Conservation (phyloP, 768 basidiomycete species). For the Hirschioporus abietinus region DNA sequence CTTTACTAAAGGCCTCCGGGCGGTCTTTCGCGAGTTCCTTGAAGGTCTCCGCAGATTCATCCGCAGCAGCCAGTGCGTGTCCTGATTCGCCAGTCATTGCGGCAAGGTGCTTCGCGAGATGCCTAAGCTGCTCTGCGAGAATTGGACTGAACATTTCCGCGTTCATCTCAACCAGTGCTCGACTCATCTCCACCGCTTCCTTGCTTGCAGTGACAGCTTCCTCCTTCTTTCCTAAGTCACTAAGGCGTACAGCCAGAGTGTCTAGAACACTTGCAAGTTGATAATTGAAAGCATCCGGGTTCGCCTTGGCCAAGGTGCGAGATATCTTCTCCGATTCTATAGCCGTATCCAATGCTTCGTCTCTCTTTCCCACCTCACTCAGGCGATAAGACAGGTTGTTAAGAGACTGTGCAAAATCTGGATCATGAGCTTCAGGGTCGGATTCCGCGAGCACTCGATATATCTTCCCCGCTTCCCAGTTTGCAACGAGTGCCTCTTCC, state of each 20-base stretch:
- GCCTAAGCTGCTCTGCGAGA: background rate
- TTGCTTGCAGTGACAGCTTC: slow-evolving; percentile 8
- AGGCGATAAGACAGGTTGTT: too few species aligned
- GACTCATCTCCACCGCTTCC: slow-evolving; percentile 4
- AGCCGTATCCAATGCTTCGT: too few species aligned
- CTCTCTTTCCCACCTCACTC: too few species aligned
- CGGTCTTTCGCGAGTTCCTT: background rate
- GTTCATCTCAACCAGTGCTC: background rate
- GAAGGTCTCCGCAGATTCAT: background rate
- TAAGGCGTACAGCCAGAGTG: slow-evolving; percentile 10
- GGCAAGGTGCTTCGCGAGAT: background rate
- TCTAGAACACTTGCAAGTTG: slow-evolving; percentile 8
- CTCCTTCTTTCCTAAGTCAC: slow-evolving; percentile 6
- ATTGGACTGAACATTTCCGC: background rate
- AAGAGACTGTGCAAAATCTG: too few species aligned
- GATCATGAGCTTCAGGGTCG: too few species aligned
- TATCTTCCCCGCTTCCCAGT: too few species aligned
- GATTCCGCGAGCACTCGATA: too few species aligned
- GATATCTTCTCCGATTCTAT: background rate
- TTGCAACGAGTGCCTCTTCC: too few species aligned
- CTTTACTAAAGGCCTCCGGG: slow-evolving; percentile 1
- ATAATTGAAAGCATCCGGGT: background rate
- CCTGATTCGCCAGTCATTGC: background rate
- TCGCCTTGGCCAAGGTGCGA: background rate
- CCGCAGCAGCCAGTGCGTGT: background rate